These are phyloP conservation scores for Penicillium sclerotigenum DNA, from an alignment of 2,329 filamentous ascomycete genomes.

Conservation along the genomic window DNA sequence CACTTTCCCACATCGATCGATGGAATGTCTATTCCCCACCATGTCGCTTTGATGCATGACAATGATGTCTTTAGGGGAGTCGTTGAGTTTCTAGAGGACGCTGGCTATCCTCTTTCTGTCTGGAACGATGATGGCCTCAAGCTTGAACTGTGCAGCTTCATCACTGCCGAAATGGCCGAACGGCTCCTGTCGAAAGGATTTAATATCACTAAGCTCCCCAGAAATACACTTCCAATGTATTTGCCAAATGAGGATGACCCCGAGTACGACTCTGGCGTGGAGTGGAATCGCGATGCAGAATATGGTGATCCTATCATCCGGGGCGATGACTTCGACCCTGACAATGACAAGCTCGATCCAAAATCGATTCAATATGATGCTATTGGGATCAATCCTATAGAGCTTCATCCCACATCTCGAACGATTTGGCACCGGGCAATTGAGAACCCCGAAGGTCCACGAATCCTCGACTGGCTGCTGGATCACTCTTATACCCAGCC, in stretches of 20 bases:
- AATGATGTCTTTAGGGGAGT: neutral
- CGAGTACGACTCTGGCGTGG: neutral
- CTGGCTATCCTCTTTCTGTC: neutral
- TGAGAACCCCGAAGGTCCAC: neutral
- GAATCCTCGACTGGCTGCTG: neutral
- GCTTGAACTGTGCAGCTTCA: slow-evolving; percentile 1
- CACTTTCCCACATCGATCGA: slow-evolving; percentile 1
- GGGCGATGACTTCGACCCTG: neutral
- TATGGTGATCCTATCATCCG: neutral
- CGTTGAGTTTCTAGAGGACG: neutral
- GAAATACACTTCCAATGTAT: slow-evolving; percentile 1
- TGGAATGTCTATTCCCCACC: slow-evolving; percentile 2
- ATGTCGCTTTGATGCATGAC: neutral
- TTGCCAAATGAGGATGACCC: neutral
- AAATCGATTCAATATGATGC: neutral
- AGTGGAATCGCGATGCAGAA: neutral
- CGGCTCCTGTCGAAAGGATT: slow-evolving; percentile 1
- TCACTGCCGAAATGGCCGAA: neutral
- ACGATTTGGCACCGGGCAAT: slow-evolving; percentile 5
- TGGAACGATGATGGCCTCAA: slow-evolving; percentile 7
- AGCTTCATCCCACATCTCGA: neutral
- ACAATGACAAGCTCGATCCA: neutral
- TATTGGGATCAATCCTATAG: neutral
- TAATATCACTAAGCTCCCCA: slow-evolving; percentile 1
- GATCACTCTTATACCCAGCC: neutral